Base-by-base conservation (phyloP, 495 filamentous ascomycete species). In the Annulohypoxylon stygium region DNA sequence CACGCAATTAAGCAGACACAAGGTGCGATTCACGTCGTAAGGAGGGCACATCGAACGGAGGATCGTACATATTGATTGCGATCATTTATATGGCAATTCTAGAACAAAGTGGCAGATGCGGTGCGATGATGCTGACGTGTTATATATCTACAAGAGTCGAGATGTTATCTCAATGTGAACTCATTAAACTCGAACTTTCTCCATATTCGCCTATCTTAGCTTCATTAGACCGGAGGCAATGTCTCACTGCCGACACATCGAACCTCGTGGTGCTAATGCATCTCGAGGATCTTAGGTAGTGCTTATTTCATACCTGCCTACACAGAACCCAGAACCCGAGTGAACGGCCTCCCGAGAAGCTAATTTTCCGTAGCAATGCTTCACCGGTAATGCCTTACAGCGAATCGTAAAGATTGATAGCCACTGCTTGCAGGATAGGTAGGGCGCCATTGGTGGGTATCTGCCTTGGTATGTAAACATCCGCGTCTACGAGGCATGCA, bases 191-290 rank as follows among this genome's bases (percentile, higher is more conserved):
- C 20, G 20, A 23, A 23, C 20, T 23, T 10, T 33, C 16, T 8
- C 33, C 11, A 61, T 4, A 16, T 11, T 36, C 54, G 14, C 16
- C 54, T 58, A 58, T 25, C 16, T 54, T 54, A 54, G 25, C 25
- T 54, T 60, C 7, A 45, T 60, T 60, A 55, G 12, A 41, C 5
- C 5, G 43, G 36, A 37, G 18, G 4, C 10, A 26, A 39, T n/a
- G 36, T 30, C 16, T 55, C 36, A 33, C 48, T 65, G 26, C 39
- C 12, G 59, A 9, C 16, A 54, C 33, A 14, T 50, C 34, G 5
- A 59, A 12, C 64, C 64, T 67, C 54, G 43, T 67, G 64, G 39
- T 26, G 39, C 11, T 43, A 14, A 43, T 59, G 25, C 53, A 54
- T 14, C 7, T 48, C 18, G 11, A 39, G 5, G 8, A 10, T 8